phyloP scores from a whole-genome alignment of 495 filamentous ascomycete genomes.

The Penicillium turbatum region DNA sequence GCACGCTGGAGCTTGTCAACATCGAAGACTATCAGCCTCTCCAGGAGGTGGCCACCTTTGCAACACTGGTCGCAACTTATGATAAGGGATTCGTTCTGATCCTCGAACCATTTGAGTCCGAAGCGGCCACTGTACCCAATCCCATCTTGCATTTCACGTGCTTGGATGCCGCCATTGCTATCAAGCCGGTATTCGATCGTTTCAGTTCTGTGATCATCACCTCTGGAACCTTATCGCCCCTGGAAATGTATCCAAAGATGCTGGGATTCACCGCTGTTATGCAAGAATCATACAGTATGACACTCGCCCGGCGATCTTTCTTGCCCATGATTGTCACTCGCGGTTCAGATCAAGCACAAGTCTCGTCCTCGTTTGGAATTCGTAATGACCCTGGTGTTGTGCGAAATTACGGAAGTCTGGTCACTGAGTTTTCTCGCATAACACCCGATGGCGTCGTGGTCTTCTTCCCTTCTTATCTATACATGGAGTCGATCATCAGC shows the following conservation, averaged over 20 bases:
- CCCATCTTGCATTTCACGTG: slow-evolving; percentile 95
- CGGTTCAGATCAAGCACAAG: slow-evolving; percentile 85
- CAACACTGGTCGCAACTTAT: slow-evolving; percentile 95
- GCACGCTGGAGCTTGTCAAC: slow-evolving; percentile 92
- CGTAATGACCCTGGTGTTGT: slow-evolving; percentile 93
- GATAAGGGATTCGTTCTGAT: slow-evolving; percentile 97
- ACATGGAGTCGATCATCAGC: slow-evolving; percentile 98
- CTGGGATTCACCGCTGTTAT: slow-evolving; percentile 86
- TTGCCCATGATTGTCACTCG: slow-evolving; percentile 96
- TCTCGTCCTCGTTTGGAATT: slow-evolving; percentile 88
- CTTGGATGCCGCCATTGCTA: slow-evolving; percentile 95
- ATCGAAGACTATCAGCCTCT: slow-evolving; percentile 97
- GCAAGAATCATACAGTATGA: slow-evolving; percentile 97
- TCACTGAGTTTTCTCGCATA: slow-evolving; percentile 89
- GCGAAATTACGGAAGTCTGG: slow-evolving; percentile 87
- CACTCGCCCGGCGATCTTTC: slow-evolving; percentile 90
- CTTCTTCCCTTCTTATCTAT: slow-evolving; percentile 97
- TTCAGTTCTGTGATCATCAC: slow-evolving; percentile 99
- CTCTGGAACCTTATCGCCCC: slow-evolving; percentile 90
- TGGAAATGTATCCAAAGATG: slow-evolving; percentile 99
- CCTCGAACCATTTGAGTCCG: slow-evolving; percentile 92
- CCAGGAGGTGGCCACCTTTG: slow-evolving; percentile 97
- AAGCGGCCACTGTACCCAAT: slow-evolving; percentile 92
- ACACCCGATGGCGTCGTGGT: slow-evolving; percentile 97
- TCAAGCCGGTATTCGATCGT: slow-evolving; percentile 95